A percentile compares a stretch with the other conserved stretches of the same genome.
Evolutionary conservation across 192 early-diverging fungal species (phyloP).

Genomic region (Rhizoclosmatium sp.): DNA sequence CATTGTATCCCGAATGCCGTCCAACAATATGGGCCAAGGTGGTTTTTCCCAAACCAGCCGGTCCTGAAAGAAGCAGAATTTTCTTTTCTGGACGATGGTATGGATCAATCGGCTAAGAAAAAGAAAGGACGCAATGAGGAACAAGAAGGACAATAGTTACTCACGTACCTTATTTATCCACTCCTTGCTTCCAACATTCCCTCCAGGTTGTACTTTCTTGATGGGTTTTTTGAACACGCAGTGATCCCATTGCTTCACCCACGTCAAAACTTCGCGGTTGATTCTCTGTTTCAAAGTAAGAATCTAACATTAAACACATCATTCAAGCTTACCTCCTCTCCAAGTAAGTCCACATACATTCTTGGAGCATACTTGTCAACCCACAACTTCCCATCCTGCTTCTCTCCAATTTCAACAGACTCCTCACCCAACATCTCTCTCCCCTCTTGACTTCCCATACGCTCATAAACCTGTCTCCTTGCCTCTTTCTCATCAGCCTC

Average conservation of each 20-base stretch:
- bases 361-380: slow-evolving; percentile 90
- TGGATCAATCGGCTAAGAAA: slow-evolving; percentile 45
- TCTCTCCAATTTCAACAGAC: not conserved
- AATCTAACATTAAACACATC: not conserved
- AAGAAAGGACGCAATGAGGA: not conserved
- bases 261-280: slow-evolving; percentile 87
- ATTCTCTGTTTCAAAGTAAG: slow-evolving; percentile 56
- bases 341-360: slow-evolving; percentile 84
- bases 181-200: not conserved
- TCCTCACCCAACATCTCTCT: not conserved
- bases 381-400: slow-evolving; percentile 64
- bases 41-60: slow-evolving; percentile 96
- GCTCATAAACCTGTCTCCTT: not conserved
- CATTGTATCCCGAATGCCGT: slow-evolving; percentile 87
- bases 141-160: no score
- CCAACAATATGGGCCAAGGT: slow-evolving; percentile 95
- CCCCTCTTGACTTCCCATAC: slow-evolving; percentile 12
- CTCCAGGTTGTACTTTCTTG: slow-evolving; percentile 1
- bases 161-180: slow-evolving; percentile 13
- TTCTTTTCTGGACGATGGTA: slow-evolving; percentile 67
- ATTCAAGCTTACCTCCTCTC: slow-evolving; percentile 74
- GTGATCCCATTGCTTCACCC: slow-evolving; percentile 97
- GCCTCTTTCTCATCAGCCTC: slow-evolving; percentile 43
- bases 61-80: slow-evolving; percentile 83
- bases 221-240: slow-evolving; percentile 82